Evolutionary conservation across 129 eudicot genomes (phyloP).

Genomic region (Pulicaria dysenterica): DNA sequence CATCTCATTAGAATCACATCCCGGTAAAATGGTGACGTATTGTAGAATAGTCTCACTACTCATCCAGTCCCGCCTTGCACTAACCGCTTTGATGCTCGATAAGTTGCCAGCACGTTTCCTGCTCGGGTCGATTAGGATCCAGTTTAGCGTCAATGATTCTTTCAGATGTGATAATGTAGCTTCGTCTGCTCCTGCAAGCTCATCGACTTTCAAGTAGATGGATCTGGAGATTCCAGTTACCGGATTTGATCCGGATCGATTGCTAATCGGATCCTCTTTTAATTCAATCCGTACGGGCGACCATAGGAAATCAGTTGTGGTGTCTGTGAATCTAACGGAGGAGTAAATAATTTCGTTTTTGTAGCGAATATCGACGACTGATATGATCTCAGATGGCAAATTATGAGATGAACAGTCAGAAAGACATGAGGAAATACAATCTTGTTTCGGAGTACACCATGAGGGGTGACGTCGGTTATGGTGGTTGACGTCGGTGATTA

Average conservation of each 20-base stretch:
- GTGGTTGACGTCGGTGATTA: slow-evolving; percentile 2
- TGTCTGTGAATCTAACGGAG: slow-evolving; percentile 20
- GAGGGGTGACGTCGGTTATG: not conserved
- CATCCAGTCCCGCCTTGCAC: slow-evolving; percentile 7
- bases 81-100: slow-evolving; percentile 15
- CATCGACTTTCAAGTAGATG: not conserved
- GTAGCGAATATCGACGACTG: slow-evolving; percentile 47
- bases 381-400: slow-evolving; percentile 33
- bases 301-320: slow-evolving; percentile 21
- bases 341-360: slow-evolving; percentile 16
- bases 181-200: not conserved
- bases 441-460: not conserved
- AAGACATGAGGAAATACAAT: not conserved
- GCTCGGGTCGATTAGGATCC: slow-evolving; percentile 15
- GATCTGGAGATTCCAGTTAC: not conserved
- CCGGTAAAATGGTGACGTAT: slow-evolving; percentile 29
- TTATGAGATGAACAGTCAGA: not conserved
- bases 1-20: not conserved
- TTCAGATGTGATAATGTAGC: not conserved
- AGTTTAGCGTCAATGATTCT: not conserved
- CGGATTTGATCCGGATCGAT: not conserved
- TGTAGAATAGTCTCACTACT: slow-evolving; percentile 21
- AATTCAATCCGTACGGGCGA: slow-evolving; percentile 30
- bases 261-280: not conserved
- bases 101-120: not conserved